These are phyloP conservation scores for Suhomyces anneliseae DNA, from an alignment of 1,139 yeast genomes.

Conservation along the genomic window DNA sequence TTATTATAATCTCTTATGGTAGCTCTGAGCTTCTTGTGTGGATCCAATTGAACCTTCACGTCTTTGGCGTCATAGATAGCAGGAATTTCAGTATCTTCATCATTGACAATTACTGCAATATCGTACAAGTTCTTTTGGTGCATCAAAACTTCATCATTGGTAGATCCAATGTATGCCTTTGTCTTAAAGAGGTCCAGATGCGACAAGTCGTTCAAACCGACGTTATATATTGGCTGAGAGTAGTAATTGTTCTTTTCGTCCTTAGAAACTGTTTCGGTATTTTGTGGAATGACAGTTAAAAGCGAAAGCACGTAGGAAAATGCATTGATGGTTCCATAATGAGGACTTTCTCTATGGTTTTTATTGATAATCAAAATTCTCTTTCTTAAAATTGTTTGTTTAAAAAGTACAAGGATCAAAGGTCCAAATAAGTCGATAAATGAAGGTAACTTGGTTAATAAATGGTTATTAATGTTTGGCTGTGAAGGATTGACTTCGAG, in stretches of 20 bases:
- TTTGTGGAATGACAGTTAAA: conserved; percentile 39
- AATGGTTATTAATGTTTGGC: conserved; percentile 40
- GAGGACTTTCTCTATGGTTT: conserved; percentile 3
- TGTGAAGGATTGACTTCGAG: conserved; percentile 10
- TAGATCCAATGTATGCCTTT: conserved; percentile 57
- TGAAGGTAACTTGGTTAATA: conserved; percentile 47
- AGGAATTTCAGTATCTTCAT: conserved; percentile 18
- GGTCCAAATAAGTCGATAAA: conserved; percentile 67
- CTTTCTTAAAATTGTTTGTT: conserved; percentile 61
- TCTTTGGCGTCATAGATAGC: conserved; percentile 7
- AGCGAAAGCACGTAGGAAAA: conserved; percentile 40
- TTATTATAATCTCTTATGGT: conserved; percentile 40
- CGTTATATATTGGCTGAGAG: conserved; percentile 58
- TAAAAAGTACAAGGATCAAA: conserved; percentile 67
- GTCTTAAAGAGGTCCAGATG: conserved; percentile 18
- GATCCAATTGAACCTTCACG: conserved; percentile 12
- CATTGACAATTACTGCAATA: conserved; percentile 30
- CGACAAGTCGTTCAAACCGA: conserved; percentile 60
- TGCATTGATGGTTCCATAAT: conserved; percentile 18
- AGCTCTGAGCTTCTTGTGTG: conserved; percentile 22
- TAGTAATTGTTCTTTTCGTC: conserved; percentile 19
- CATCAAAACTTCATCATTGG: conserved; percentile 69
- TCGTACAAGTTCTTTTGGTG: conserved; percentile 60
- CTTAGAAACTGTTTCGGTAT: conserved; percentile 20
- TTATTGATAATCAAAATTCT: conserved; percentile 57